Percentiles rank a stretch among this genome's conserved stretches.
Evolutionary conservation across 208 protist genomes (phyloP).

Genomic region (Acanthamoeba healyi): DNA sequence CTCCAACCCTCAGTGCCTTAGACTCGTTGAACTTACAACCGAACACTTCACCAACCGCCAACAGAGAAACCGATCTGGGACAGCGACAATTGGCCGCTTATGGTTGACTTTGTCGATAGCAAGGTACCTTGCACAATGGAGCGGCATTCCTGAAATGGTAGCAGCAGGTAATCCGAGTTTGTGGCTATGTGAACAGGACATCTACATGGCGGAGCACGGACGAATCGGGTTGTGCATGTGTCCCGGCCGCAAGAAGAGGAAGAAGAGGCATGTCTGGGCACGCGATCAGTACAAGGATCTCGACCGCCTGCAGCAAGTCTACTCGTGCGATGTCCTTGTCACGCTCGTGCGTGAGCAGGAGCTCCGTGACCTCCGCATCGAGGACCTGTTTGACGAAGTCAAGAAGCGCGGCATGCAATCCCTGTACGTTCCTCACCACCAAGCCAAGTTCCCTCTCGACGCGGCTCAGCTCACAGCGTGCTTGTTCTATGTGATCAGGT

Average conservation of each 20-base stretch:
- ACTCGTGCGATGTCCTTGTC: constrained; percentile 68
- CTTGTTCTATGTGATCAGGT: not conserved
- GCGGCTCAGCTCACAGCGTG: too few relatives aligned
- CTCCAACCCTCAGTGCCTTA: not conserved
- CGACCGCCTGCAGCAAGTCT: constrained; percentile 56
- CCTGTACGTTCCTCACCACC: not conserved
- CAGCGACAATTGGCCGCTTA: constrained; percentile 30
- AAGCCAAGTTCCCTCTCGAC: too few relatives aligned
- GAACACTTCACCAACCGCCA: not conserved
- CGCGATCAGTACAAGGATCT: constrained; percentile 56
- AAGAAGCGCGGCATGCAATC: constrained; percentile 39
- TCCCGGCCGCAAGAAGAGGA: constrained; percentile 60
- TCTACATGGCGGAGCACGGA: constrained; percentile 30
- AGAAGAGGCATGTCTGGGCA: constrained; percentile 62
- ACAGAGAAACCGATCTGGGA: constrained; percentile 28
- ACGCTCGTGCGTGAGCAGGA: constrained; percentile 48
- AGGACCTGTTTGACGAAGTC: constrained; percentile 53
- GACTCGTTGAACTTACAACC: too few relatives aligned
- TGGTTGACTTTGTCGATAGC: constrained; percentile 18
- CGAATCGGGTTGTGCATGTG: constrained; percentile 64
- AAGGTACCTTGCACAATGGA: too few relatives aligned
- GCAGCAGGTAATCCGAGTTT: too few relatives aligned
- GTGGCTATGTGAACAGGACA: not conserved
- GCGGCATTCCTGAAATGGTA: too few relatives aligned
- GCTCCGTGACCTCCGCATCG: constrained; percentile 19